Evolutionary conservation across 768 basidiomycete species (phyloP).

Genomic region (Mrakia hoshinonis): DNA sequence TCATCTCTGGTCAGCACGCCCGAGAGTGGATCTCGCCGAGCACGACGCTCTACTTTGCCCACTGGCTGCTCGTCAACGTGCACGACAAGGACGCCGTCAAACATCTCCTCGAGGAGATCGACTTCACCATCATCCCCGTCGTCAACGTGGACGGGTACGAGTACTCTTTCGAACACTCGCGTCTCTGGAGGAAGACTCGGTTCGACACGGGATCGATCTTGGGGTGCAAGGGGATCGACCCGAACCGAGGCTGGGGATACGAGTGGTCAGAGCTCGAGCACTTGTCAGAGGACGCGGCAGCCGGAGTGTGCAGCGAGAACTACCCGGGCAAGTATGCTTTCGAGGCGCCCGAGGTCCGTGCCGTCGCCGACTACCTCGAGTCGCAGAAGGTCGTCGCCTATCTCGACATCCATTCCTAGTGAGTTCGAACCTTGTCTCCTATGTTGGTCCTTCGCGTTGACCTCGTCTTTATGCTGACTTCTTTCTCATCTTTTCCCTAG

Average conservation of each 20-base stretch:
- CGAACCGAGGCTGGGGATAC: slow-evolving; percentile 59
- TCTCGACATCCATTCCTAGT: slow-evolving; percentile 69
- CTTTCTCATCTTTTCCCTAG: neutral
- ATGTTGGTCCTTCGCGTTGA: neutral
- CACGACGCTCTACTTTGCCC: slow-evolving; percentile 61
- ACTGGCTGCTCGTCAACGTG: slow-evolving; percentile 54
- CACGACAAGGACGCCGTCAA: slow-evolving; percentile 45
- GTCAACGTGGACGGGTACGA: slow-evolving; percentile 45
- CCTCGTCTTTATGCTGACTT: too few species aligned
- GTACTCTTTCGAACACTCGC: slow-evolving; percentile 38
- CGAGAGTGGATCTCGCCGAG: slow-evolving; percentile 79
- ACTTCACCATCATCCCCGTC: slow-evolving; percentile 38
- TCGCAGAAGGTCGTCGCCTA: slow-evolving; percentile 50
- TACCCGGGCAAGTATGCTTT: slow-evolving; percentile 63
- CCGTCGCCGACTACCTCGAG: slow-evolving; percentile 59
- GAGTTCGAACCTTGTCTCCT: slow-evolving; percentile 52
- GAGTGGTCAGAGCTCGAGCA: slow-evolving; percentile 11
- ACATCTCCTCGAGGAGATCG: slow-evolving; percentile 50
- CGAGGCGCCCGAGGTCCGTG: slow-evolving; percentile 66
- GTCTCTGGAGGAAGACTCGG: slow-evolving; percentile 50
- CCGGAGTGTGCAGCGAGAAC: slow-evolving; percentile 62
- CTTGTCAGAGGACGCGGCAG: slow-evolving; percentile 35
- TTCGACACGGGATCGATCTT: slow-evolving; percentile 48
- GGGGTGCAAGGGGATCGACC: slow-evolving; percentile 63
- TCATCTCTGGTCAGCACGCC: slow-evolving; percentile 66